phyloP scores from a whole-genome alignment of 192 early-diverging fungal species.

The Diversispora epigaea region DNA sequence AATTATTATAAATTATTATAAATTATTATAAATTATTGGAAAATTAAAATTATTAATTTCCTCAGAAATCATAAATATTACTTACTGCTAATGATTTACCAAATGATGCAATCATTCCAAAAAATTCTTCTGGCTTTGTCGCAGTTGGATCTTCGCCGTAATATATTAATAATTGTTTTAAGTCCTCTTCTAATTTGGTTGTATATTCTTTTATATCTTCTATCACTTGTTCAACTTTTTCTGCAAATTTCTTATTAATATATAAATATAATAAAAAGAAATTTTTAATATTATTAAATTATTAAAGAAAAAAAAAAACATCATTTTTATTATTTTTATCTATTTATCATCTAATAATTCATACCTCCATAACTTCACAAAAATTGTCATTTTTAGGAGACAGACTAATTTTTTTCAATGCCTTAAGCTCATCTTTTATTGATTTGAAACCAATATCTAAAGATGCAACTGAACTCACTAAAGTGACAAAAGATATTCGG shows the following conservation, averaged over 20 bases:
- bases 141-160: conserved; percentile 54
- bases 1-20: background rate
- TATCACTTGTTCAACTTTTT: conserved; percentile 47
- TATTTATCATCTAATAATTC: background rate
- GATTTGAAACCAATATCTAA: conserved; percentile 42
- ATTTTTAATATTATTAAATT: background rate
- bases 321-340: background rate
- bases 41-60: background rate
- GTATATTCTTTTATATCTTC: conserved; percentile 41
- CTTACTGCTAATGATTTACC: conserved; percentile 48
- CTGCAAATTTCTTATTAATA: conserved; percentile 44
- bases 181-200: conserved; percentile 46
- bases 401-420: conserved; percentile 35
- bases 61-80: background rate
- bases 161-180: conserved; percentile 47
- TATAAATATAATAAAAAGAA: background rate
- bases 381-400: conserved; percentile 51
- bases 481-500: conserved; percentile 47
- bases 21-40: background rate
- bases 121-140: conserved; percentile 58
- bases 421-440: conserved; percentile 49
- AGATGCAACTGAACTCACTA: conserved; percentile 51
- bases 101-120: conserved; percentile 51
- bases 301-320: conserved; percentile 10
- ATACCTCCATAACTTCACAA: conserved; percentile 53